Evolutionary conservation across 164 flowering plant genomes (phyloP), one percentile per base, ranked within the genome.

Genomic region (Tinospora cordifolia): DNA sequence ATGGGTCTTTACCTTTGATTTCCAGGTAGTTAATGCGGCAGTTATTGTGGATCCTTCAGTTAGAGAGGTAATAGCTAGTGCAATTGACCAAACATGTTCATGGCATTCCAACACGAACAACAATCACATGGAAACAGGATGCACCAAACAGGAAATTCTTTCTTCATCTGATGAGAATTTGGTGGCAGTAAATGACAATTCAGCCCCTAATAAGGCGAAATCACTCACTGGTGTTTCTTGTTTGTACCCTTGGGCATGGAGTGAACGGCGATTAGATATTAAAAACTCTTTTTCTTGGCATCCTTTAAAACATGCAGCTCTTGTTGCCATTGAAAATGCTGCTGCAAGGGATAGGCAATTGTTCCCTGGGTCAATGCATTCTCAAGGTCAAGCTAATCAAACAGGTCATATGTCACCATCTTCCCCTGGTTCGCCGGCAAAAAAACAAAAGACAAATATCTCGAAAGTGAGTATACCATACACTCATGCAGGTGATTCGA

Each of bases 221-320:
- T 69, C 68, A 2, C 71, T 47, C 79, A 39, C 65, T 44, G 70
- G 75, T 65, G 90, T 83, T 47, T 77, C 93, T 49, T 91, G 97
- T 83, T 71, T 91, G 51, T 71, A 85, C 79, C 98, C 97, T 62
- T 85, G 88, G 88, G 66, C 70, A 19, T 91, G 98, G 98, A 58
- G 75, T 49, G 72, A 79, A 72, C 76, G 77, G 25, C 76, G 47
- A 44, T 22, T 21, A 36, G 14, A 62, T 59, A 25, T 66, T n/a
- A 63, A 67, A 24, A 73, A 67, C 44, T 74, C 81, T 66, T 71
- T 69, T 81, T 71, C 62, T 67, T 90, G 90, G 92, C 90, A 93
- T 75, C 98, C 98, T 69, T 79, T 93, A 72, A 68, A 83, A 49
- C 98, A 91, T 84, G 96, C 97, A 72, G 92, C 93, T 57, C 72